Evolutionary conservation across 2,329 filamentous ascomycete species (phyloP).

Genomic region (Xylariaceae sp.): DNA sequence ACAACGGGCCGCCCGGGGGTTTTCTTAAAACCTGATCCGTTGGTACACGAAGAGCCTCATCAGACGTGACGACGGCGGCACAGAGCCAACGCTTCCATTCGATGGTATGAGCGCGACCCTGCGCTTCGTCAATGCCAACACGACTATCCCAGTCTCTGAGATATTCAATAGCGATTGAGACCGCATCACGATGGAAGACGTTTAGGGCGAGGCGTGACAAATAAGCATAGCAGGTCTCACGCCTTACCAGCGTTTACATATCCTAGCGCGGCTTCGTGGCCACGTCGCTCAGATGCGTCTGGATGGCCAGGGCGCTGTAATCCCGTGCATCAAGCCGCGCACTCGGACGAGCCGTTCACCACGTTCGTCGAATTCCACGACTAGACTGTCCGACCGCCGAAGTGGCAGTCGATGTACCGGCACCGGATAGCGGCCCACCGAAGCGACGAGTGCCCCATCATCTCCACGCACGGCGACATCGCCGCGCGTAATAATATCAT

Average conservation of each 20-base stretch:
- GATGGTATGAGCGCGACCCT: constrained; percentile 1
- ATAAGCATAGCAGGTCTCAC: constrained; percentile 9
- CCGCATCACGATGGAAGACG: constrained; percentile 10
- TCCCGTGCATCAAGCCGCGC: constrained; percentile 7
- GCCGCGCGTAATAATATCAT: constrained; percentile 6
- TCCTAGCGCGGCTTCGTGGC: constrained; percentile 9
- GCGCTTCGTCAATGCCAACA: constrained; percentile 8
- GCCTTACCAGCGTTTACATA: constrained; percentile 1
- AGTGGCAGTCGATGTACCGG: constrained; percentile 8
- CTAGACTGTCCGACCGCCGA: constrained; percentile 4
- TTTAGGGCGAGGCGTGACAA: constrained; percentile 6
- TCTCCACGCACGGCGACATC: constrained; percentile 11
- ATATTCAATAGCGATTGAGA: constrained; percentile 9
- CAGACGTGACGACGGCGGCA: not conserved
- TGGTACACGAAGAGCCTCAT: constrained; percentile 5
- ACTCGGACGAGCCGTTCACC: constrained; percentile 6
- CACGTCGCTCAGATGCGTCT: constrained; percentile 10
- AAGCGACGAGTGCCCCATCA: constrained; percentile 1
- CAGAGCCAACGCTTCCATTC: not conserved
- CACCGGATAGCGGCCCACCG: constrained; percentile 8
- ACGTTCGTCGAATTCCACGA: constrained; percentile 5
- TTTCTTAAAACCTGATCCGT: constrained; percentile 6
- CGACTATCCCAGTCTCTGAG: constrained; percentile 9
- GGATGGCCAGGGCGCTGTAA: constrained; percentile 1
- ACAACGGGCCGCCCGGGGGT: too few relatives aligned